Percentiles rank a stretch among this genome's conserved stretches.
phyloP scores from a whole-genome alignment of 345 rosid species.

The Lepidium didymum region DNA sequence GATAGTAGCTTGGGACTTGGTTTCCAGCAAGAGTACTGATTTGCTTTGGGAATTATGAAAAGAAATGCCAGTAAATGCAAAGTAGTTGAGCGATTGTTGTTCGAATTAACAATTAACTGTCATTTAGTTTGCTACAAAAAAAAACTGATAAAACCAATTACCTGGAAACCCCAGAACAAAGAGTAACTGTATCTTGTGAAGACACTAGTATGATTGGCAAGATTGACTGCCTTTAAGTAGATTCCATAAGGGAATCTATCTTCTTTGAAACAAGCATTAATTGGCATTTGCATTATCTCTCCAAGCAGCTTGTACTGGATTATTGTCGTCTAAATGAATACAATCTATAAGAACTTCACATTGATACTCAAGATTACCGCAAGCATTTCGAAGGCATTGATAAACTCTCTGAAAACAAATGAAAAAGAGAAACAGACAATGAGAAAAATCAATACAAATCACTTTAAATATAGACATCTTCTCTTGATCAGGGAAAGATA shows the following conservation, averaged over 20 bases:
- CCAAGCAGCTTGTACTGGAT: constrained; percentile 19
- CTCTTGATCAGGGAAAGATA: background rate
- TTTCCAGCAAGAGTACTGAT: constrained; percentile 96
- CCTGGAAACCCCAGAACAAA: constrained; percentile 97
- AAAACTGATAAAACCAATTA: constrained; percentile 9
- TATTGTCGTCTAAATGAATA: constrained; percentile 12
- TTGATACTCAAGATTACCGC: constrained; percentile 2
- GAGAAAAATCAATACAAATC: background rate
- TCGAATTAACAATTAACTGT: background rate
- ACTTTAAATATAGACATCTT: background rate
- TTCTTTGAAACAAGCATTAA: constrained; percentile 42
- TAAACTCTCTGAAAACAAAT: constrained; percentile 65
- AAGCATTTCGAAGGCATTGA: constrained; percentile 71
- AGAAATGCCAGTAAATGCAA: background rate
- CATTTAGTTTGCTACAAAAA: background rate
- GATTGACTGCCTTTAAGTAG: constrained; percentile 44
- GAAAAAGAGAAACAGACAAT: background rate
- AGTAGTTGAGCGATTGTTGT: background rate
- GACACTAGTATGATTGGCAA: constrained; percentile 35
- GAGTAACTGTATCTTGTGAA: constrained; percentile 65
- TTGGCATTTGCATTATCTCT: constrained; percentile 22
- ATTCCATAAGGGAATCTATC: constrained; percentile 54
- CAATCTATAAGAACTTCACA: constrained; percentile 61
- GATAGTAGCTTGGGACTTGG: constrained; percentile 69
- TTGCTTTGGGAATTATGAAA: constrained; percentile 47